These are phyloP conservation scores for Oxyria digyna DNA, from an alignment of 148 eudicot species.

Conservation along the genomic window DNA sequence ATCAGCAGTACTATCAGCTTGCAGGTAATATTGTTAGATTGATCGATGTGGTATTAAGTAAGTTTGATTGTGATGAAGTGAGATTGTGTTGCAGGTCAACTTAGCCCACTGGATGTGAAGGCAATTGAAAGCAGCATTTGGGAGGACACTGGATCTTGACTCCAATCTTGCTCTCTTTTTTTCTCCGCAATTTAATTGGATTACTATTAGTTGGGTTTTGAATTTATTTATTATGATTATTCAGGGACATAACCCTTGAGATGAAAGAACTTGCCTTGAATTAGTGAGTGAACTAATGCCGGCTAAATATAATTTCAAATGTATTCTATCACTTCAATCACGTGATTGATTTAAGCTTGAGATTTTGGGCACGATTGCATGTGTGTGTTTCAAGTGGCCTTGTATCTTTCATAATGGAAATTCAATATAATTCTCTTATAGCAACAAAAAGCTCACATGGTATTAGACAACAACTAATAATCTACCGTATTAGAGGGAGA, in stretches of 20 bases:
- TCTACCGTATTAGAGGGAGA: neutral
- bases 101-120: slow-evolving; percentile 31
- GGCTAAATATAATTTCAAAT: neutral
- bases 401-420: neutral
- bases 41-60: neutral
- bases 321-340: neutral
- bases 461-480: neutral
- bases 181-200: neutral
- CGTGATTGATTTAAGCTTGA: neutral
- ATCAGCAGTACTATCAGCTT: neutral
- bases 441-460: neutral
- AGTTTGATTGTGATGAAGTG: neutral
- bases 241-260: neutral
- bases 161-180: neutral
- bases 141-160: slow-evolving; percentile 15
- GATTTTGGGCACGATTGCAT: neutral
- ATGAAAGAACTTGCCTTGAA: neutral
- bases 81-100: slow-evolving; percentile 26
- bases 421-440: neutral
- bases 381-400: neutral
- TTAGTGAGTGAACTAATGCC: neutral
- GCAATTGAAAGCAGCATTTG: slow-evolving; percentile 30
- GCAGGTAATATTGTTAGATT: neutral
- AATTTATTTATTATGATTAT: neutral
- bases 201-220: neutral